These are phyloP conservation scores for Penicillium sp. DNA, from an alignment of 2,329 filamentous ascomycete species.

Conservation along the genomic window DNA sequence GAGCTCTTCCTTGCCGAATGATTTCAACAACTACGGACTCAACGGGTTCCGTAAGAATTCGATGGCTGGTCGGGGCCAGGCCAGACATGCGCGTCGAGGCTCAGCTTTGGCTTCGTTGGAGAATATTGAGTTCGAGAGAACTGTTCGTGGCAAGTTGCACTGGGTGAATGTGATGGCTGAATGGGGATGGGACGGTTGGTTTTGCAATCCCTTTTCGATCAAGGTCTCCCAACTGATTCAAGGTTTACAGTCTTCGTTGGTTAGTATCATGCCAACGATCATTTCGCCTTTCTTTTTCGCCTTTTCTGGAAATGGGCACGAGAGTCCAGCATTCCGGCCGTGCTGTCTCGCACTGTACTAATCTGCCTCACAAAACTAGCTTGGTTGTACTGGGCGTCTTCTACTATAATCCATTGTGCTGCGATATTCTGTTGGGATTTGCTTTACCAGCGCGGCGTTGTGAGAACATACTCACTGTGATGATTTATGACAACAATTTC, in stretches of 20 bases:
- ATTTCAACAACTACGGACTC: conserved; percentile 14
- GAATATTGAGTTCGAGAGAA: conserved; percentile 60
- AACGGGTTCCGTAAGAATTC: conserved; percentile 29
- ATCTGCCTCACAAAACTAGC: conserved; percentile 7
- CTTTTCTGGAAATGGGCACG: no score
- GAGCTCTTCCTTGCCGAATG: neutral
- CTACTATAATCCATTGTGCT: neutral
- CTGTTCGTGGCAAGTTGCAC: conserved; percentile 66
- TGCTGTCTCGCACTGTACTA: conserved; percentile 2
- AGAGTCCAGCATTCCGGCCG: neutral
- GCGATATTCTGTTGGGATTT: neutral
- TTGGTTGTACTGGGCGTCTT: neutral
- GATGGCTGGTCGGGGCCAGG: conserved; percentile 9
- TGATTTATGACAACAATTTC: conserved; percentile 1
- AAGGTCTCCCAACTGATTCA: neutral
- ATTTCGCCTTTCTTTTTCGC: neutral
- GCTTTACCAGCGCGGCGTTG: conserved; percentile 1
- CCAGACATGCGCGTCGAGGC: conserved; percentile 20
- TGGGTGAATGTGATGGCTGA: conserved; percentile 73
- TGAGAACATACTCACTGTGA: neutral
- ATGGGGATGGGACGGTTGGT: conserved; percentile 70
- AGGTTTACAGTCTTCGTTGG: conserved; percentile 18
- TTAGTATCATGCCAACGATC: neutral
- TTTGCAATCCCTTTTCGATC: neutral
- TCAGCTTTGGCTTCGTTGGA: conserved; percentile 38